Evolutionary conservation across 768 basidiomycete species (phyloP), one percentile per base, ranked within the genome.

Genomic region (Tulasnella sp.): DNA sequence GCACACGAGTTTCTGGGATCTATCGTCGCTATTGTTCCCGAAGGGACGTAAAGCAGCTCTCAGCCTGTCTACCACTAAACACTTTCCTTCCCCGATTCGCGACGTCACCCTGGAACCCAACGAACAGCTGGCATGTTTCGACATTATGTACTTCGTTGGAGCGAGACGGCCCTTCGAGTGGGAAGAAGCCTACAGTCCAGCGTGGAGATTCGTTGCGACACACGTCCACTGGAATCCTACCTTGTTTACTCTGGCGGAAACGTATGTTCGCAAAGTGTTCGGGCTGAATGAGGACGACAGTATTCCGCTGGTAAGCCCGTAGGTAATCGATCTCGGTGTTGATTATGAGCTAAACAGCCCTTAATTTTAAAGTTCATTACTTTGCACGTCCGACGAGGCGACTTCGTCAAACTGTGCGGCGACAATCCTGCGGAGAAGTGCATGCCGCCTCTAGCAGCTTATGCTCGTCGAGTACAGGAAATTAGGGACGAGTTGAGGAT

Each of bases 371-470:
- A 89, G 87, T 91, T 85, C 80, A 89, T 91, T 79, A 83, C 85
- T 5, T 84, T 90, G 49, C 89, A 90, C 79, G 82, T 87, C 38
- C 87, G 90, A 15, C 87, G 85, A 72, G 85, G 86, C 12, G 89
- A 90, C 80, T 90, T 90, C 79, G 80, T 79, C 49, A 80, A 76
- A 36, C 86, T 82, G 79, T 90, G 90, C 78, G 82, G 84, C 14
- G 84, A 84, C 11, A 80, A 1, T 78, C 82, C 86, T 22, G 76
- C 72, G 7, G 49, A 84, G 0, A 80, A 83, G 15, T 90, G 89
- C 77, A 89, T 87, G 76, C 87, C 88, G n/a, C 81, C 88, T 1
- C 78, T 89, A n/a, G 80, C 86, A 42, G 87, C 85, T 40, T 86
- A 88, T 78, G 86, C 83, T n/a, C 84, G 85, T 72, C 86, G 87